Conservation (phyloP, 2,329 filamentous ascomycete species). For the Pleurostoma richardsiae region DNA sequence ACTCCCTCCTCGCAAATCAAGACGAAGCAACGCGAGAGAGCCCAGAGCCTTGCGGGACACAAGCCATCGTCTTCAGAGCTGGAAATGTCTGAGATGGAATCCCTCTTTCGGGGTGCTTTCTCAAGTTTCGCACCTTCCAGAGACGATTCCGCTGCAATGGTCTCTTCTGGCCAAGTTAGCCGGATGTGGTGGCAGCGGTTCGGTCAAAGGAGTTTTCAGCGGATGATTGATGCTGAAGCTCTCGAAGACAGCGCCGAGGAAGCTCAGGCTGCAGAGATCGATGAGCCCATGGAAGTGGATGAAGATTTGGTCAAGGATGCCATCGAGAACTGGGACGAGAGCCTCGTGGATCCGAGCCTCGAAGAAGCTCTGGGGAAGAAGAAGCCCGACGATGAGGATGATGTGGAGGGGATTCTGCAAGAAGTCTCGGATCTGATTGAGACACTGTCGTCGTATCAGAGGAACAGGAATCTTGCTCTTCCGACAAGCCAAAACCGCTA, state of each 20-base stretch:
- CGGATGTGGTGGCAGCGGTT: conserved; percentile 73
- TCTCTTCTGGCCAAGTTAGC: conserved; percentile 62
- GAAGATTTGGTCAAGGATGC: conserved; percentile 47
- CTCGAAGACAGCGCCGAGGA: conserved; percentile 30
- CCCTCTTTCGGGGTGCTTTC: conserved; percentile 71
- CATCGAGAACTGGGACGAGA: conserved; percentile 55
- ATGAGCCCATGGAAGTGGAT: conserved; percentile 35
- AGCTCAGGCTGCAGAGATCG: conserved; percentile 23
- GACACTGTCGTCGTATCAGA: conserved; percentile 72
- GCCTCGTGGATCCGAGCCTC: conserved; percentile 51
- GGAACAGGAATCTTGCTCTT: conserved; percentile 68
- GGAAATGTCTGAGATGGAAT: conserved; percentile 64
- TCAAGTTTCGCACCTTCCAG: conserved; percentile 74
- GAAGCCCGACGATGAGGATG: conserved; percentile 51
- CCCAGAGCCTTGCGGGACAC: conserved; percentile 59
- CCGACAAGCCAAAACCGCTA: conserved; percentile 59
- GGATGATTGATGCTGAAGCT: conserved; percentile 51
- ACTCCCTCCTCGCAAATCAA: conserved; percentile 48
- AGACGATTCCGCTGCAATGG: conserved; percentile 66
- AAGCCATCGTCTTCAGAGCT: conserved; percentile 51
- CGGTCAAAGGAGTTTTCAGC: conserved; percentile 61
- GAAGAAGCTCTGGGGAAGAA: conserved; percentile 43
- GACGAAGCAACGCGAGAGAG: conserved; percentile 66
- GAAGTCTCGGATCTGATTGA: conserved; percentile 73
- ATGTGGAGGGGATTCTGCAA: conserved; percentile 63